Conservation (phyloP, 495 filamentous ascomycete genomes). For the Neurospora discreta region DNA sequence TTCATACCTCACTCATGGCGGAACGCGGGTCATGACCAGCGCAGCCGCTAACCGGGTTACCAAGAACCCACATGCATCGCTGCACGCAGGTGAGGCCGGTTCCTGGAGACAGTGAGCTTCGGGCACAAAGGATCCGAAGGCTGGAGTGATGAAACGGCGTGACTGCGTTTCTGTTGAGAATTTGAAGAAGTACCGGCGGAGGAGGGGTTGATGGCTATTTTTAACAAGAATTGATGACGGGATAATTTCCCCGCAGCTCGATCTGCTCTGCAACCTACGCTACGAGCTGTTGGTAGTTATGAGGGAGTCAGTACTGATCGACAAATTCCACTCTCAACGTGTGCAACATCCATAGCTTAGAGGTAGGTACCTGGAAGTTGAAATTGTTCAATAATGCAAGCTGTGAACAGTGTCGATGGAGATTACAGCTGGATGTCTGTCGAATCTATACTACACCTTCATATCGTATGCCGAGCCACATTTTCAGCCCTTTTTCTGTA, state of each 20-base stretch:
- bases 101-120: background rate
- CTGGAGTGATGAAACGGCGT: background rate
- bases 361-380: background rate
- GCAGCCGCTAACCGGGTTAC: background rate
- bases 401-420: background rate
- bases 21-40: background rate
- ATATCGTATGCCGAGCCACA: no score
- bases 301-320: background rate
- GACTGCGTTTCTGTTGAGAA: background rate
- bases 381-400: background rate
- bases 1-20: background rate
- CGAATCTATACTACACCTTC: no score
- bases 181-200: background rate
- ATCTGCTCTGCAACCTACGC: background rate
- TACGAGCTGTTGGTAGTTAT: background rate
- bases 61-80: background rate
- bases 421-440: background rate
- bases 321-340: background rate
- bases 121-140: background rate
- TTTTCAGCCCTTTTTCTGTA: no score
- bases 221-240: background rate
- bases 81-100: background rate
- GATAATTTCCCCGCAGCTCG: background rate
- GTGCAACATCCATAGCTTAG: background rate
- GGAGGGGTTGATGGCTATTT: background rate